Evolutionary conservation across 768 basidiomycete genomes (phyloP).

Genomic region (Calvatia gigantea): DNA sequence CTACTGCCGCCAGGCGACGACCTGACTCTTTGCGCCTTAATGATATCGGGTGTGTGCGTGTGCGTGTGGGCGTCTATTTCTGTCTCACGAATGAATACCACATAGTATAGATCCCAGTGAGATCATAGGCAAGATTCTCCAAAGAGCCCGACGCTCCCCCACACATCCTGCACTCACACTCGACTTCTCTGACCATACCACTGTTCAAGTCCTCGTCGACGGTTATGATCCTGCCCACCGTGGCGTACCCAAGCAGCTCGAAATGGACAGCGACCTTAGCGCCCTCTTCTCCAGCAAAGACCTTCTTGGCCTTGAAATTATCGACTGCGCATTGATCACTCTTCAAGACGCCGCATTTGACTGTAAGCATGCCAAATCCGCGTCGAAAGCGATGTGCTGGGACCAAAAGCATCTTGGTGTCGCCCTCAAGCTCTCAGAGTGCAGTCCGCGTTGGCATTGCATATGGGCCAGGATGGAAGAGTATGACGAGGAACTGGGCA

Average conservation of each 20-base stretch:
- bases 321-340: conserved; percentile 50
- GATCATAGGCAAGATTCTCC: conserved; percentile 43
- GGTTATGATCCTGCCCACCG: conserved; percentile 56
- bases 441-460: conserved; percentile 49
- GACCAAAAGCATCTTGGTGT: conserved; percentile 45
- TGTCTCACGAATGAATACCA: conserved; percentile 8
- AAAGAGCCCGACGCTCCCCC: conserved; percentile 34
- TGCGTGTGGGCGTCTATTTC: not conserved
- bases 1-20: conserved; percentile 25
- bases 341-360: conserved; percentile 60
- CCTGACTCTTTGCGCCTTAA: conserved; percentile 33
- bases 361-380: conserved; percentile 25
- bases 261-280: conserved; percentile 45
- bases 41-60: conserved; percentile 23
- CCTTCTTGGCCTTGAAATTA: conserved; percentile 37
- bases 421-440: conserved; percentile 52
- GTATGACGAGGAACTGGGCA: conserved; percentile 35
- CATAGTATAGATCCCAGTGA: conserved; percentile 36
- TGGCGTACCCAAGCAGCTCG: conserved; percentile 57
- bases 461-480: conserved; percentile 63
- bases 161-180: conserved; percentile 46
- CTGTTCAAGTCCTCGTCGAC: conserved; percentile 53
- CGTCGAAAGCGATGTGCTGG: conserved; percentile 30
- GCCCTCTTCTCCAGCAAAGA: conserved; percentile 30
- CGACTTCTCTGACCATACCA: conserved; percentile 39